Percentiles rank a stretch among this genome's conserved stretches.
Conservation (phyloP, 495 filamentous ascomycete species). For the Venustampulla echinocandica region DNA sequence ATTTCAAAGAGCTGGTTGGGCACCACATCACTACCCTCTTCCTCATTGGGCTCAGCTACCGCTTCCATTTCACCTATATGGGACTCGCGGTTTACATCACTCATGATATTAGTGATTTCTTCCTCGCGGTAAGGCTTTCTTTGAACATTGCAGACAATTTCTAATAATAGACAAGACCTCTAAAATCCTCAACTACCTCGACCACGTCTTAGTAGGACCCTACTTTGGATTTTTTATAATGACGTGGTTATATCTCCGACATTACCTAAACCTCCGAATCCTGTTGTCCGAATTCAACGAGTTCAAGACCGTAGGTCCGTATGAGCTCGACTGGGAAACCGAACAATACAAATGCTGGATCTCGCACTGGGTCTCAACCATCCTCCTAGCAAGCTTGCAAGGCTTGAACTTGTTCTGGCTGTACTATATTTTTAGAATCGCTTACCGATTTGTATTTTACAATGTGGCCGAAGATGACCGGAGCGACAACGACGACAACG, state of each 20-base stretch:
- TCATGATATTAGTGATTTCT: slow-evolving; percentile 93
- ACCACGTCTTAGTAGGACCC: slow-evolving; percentile 63
- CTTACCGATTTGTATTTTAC: slow-evolving; percentile 45
- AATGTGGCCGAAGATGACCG: slow-evolving; percentile 43
- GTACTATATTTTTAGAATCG: slow-evolving; percentile 69
- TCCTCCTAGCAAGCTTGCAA: slow-evolving; percentile 64
- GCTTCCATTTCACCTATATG: slow-evolving; percentile 97
- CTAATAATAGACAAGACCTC: slow-evolving; percentile 57
- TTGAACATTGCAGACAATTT: background rate
- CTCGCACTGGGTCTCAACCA: slow-evolving; percentile 63
- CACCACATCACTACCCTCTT: slow-evolving; percentile 89
- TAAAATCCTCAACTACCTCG: slow-evolving; percentile 89
- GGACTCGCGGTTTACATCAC: slow-evolving; percentile 96
- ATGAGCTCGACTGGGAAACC: slow-evolving; percentile 75
- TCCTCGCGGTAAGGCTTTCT: slow-evolving; percentile 67
- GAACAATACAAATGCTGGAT: slow-evolving; percentile 77
- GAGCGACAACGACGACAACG: slow-evolving; percentile 41
- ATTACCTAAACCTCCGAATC: slow-evolving; percentile 84
- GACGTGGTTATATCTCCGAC: slow-evolving; percentile 87
- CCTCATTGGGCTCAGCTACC: slow-evolving; percentile 85
- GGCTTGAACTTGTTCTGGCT: slow-evolving; percentile 83
- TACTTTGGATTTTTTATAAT: slow-evolving; percentile 80
- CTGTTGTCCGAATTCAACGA: slow-evolving; percentile 77
- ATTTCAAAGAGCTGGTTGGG: slow-evolving; percentile 89
- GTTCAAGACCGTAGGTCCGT: slow-evolving; percentile 83